phyloP scores from a whole-genome alignment of 1,284 basidiomycete species.

The Rhodotorula sp. region DNA sequence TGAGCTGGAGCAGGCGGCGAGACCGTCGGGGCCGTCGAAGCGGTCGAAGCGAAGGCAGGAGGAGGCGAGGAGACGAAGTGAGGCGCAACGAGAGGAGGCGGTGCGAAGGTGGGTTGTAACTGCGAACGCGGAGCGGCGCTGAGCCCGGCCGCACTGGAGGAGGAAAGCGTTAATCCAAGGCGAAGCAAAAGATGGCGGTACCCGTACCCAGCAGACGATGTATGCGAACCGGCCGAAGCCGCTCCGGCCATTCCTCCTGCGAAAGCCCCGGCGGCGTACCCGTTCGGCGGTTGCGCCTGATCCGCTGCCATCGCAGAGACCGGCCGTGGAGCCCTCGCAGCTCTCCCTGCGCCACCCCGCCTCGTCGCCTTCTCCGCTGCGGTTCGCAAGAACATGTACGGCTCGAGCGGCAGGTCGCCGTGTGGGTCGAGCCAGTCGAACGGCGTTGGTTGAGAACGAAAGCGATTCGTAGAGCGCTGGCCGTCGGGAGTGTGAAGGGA shows the following conservation, averaged over 20 bases:
- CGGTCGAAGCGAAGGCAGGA: neutral
- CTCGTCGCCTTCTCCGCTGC: slow-evolving; percentile 17
- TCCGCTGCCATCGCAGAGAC: too few relatives aligned
- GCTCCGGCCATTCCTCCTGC: neutral
- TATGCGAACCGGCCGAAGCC: neutral
- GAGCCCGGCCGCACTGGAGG: neutral
- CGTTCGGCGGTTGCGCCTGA: too few relatives aligned
- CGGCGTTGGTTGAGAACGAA: neutral
- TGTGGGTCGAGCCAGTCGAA: slow-evolving; percentile 33
- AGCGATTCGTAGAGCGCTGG: neutral
- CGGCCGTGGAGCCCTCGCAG: neutral
- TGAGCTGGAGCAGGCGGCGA: neutral
- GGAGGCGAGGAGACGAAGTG: neutral
- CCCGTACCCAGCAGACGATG: neutral
- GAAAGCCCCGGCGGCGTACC: too few relatives aligned
- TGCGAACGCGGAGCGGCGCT: neutral
- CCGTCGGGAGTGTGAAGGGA: slow-evolving; percentile 14
- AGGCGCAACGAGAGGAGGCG: too few relatives aligned
- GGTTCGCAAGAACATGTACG: slow-evolving; percentile 22
- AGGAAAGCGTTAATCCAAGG: neutral
- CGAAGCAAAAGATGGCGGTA: too few relatives aligned
- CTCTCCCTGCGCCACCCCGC: neutral
- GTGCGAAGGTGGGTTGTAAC: too few relatives aligned
- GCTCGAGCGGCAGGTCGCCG: slow-evolving; percentile 16
- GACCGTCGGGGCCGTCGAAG: neutral